Evolutionary conservation across 2,329 filamentous ascomycete genomes (phyloP), one percentile per base, ranked within the genome.

Genomic region (Fusarium gaditjirri): DNA sequence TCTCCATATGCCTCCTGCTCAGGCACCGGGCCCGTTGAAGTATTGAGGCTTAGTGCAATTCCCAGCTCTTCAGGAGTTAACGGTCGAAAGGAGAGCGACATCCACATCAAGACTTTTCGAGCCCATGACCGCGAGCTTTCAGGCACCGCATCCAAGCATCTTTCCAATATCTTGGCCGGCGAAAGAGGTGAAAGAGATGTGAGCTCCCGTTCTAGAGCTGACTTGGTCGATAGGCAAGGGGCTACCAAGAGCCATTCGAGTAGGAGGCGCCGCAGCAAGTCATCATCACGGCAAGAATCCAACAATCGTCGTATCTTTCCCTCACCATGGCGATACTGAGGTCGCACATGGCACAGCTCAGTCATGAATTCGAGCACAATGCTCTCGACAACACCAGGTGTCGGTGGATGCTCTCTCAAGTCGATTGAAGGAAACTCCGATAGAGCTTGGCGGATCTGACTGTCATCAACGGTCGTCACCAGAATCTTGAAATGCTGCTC

Each of bases 261-360:
- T 0, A 54, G 6, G 8, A 42, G 4, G 6, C 16, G 35, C 0
- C 27, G 25, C 1, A 54, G 8, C 6, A 54, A 19, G 16, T 31
- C 23, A 17, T 54, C 21, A 6, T 42, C 35, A 14, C 25, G 2
- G 6, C 36, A 54, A 5, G 16, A 19, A 10, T 21, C 21, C 12
- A 31, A 14, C 7, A 54, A 14, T 10, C 19, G 25, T 1, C 50
- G 27, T 17, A 54, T 14, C 7, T 23, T 8, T 14, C 16, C 10
- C 11, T 42, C 36, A n/a, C 23, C 6, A 6, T 31, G 36, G 3
- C 27, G 35, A 23, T 41, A 42, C 10, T 23, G 35, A 2, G 50
- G 36, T 2, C 36, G 27, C 2, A 6, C 25, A 1, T 23, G 21
- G 3, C 16, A 42, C 12, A 54, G 38, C 2, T 29, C 25, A 3